phyloP scores from a whole-genome alignment of 345 rosid genomes.

The Gossypium bickii region DNA sequence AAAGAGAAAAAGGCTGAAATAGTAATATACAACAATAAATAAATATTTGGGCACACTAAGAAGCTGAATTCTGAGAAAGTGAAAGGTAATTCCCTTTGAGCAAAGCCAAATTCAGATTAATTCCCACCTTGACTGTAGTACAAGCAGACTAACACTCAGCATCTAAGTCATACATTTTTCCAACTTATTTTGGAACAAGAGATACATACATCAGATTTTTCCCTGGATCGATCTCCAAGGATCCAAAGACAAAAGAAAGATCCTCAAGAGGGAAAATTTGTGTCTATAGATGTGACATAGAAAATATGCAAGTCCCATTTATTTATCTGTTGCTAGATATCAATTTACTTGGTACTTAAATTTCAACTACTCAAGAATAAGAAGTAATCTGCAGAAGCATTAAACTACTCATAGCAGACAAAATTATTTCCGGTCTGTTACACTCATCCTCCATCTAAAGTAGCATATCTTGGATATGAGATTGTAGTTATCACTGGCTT shows the following conservation, averaged over 20 bases:
- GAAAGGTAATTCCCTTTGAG: neutral
- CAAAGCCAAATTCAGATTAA: neutral
- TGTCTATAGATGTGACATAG: neutral
- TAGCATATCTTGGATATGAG: neutral
- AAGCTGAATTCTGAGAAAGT: neutral
- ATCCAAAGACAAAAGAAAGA: constrained; percentile 3
- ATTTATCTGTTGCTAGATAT: neutral
- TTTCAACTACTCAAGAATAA: neutral
- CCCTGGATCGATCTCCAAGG: neutral
- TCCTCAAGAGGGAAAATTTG: neutral
- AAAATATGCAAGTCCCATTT: neutral
- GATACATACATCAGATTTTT: neutral
- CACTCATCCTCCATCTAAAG: neutral
- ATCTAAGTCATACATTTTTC: neutral
- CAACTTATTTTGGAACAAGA: neutral
- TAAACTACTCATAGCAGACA: neutral
- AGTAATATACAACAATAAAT: neutral
- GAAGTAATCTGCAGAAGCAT: neutral
- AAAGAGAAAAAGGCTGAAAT: neutral
- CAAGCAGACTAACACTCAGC: neutral
- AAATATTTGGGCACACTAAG: neutral
- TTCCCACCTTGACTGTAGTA: neutral
- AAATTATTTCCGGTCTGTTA: neutral
- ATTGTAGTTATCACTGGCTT: neutral
- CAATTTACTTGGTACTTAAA: neutral